Percentiles rank a stretch among this genome's conserved stretches.
phyloP scores from a whole-genome alignment of 257 asterid genomes.

The Forsythia suspensa region DNA sequence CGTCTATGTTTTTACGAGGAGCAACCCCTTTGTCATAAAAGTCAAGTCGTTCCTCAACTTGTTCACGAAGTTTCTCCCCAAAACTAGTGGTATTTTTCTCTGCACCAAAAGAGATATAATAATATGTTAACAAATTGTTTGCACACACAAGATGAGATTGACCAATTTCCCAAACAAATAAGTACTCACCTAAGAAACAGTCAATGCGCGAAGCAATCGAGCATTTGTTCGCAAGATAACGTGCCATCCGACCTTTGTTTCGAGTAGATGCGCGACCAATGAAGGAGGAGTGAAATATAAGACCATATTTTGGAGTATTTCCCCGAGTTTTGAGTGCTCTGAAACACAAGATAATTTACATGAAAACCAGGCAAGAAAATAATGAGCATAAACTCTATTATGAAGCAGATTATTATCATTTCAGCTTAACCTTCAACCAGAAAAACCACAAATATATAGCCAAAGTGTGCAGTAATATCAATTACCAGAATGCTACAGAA shows the following conservation, averaged over 20 bases:
- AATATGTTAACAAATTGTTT: neutral
- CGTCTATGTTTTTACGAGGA: constrained; percentile 88
- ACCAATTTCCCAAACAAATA: neutral
- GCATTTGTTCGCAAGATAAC: constrained; percentile 95
- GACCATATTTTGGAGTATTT: constrained; percentile 97
- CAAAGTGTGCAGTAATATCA: neutral
- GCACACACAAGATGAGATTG: constrained; percentile 6
- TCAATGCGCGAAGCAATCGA: constrained; percentile 96
- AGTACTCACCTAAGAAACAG: constrained; percentile 72
- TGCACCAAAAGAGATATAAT: constrained; percentile 26
- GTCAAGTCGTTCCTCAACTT: constrained; percentile 95
- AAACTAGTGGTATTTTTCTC: constrained; percentile 71
- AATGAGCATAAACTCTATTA: neutral
- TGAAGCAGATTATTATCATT: neutral
- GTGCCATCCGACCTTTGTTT: constrained; percentile 98
- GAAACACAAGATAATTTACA: constrained; percentile 14
- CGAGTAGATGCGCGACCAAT: constrained; percentile 95
- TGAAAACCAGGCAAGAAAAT: neutral
- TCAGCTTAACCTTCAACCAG: too few species aligned
- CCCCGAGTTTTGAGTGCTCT: constrained; percentile 94
- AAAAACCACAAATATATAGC: neutral
- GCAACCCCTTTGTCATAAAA: constrained; percentile 97
- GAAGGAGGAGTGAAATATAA: constrained; percentile 95
- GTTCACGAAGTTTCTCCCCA: constrained; percentile 98
- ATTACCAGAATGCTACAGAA: neutral